Evolutionary conservation across 305 asterid genomes (phyloP).

Genomic region (Solanum hybrid): DNA sequence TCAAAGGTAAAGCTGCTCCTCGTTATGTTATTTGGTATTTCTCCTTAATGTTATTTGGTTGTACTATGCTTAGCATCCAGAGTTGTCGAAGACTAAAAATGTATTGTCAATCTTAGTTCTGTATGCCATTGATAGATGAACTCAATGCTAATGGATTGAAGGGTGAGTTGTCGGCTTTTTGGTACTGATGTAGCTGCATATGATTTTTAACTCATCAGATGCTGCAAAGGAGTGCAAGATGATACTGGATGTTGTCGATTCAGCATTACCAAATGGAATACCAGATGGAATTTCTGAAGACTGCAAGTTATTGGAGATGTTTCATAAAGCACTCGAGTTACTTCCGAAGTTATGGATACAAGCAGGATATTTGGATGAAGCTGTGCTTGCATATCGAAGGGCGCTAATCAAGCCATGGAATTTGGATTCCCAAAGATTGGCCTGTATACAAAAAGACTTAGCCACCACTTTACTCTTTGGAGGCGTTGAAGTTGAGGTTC

Average conservation of each 20-base stretch:
- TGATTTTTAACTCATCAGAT: constrained; percentile 30
- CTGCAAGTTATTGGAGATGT: constrained; percentile 61
- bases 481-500: constrained; percentile 51
- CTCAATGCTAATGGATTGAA: neutral
- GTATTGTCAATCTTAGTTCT: neutral
- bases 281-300: constrained; percentile 39
- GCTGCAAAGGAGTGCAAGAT: constrained; percentile 87
- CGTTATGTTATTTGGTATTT: neutral
- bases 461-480: constrained; percentile 62
- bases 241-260: constrained; percentile 69
- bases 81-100: neutral
- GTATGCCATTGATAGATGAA: neutral
- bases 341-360: constrained; percentile 74
- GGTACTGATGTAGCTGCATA: constrained; percentile 13
- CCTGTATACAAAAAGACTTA: constrained; percentile 59
- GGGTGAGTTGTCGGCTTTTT: neutral
- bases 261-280: constrained; percentile 71
- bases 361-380: constrained; percentile 64
- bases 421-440: constrained; percentile 52
- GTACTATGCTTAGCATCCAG: neutral
- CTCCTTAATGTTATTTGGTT: neutral
- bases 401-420: constrained; percentile 75
- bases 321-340: constrained; percentile 68
- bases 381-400: constrained; percentile 56
- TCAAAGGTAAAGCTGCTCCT: constrained; percentile 41